Conservation (phyloP, 2,329 filamentous ascomycete species). For the Penicillium decumbens region DNA sequence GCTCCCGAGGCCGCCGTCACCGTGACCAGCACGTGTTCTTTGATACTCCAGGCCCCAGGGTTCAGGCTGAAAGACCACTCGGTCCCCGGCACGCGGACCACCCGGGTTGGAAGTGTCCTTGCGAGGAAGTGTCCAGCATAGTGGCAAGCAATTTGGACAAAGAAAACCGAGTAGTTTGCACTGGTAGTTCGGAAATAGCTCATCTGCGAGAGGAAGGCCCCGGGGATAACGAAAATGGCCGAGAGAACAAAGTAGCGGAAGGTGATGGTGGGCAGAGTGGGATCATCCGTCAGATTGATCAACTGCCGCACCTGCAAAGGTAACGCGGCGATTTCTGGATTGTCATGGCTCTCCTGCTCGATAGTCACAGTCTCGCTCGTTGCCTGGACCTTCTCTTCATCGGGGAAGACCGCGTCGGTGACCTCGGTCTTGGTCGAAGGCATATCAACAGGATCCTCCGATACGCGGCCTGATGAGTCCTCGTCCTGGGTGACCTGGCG, state of each 20-base stretch:
- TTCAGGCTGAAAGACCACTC: conserved; percentile 51
- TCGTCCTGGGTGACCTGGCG: not conserved
- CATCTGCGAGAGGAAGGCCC: conserved; percentile 56
- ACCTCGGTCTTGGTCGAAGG: conserved; percentile 1
- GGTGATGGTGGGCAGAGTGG: conserved; percentile 53
- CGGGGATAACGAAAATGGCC: conserved; percentile 53
- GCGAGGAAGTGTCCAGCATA: conserved; percentile 53
- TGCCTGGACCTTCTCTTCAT: conserved; percentile 18
- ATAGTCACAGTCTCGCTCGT: conserved; percentile 20
- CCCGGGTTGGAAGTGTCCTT: conserved; percentile 47
- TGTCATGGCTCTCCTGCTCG: conserved; percentile 39
- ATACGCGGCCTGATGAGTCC: not conserved
- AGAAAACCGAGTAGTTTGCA: conserved; percentile 58
- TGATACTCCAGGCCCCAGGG: conserved; percentile 54
- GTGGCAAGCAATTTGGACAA: conserved; percentile 57
- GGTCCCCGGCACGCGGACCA: conserved; percentile 47
- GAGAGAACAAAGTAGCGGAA: conserved; percentile 57
- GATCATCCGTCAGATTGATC: conserved; percentile 56
- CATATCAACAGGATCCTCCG: not conserved
- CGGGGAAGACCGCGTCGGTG: conserved; percentile 3
- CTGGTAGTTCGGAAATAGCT: conserved; percentile 55
- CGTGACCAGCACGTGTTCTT: conserved; percentile 56
- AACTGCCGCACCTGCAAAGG: conserved; percentile 54
- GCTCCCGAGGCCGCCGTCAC: conserved; percentile 53
- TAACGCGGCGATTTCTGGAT: conserved; percentile 51